Evolutionary conservation across 768 basidiomycete species (phyloP), one percentile per base, ranked within the genome.

Genomic region (Rhizopogon salebrosus): DNA sequence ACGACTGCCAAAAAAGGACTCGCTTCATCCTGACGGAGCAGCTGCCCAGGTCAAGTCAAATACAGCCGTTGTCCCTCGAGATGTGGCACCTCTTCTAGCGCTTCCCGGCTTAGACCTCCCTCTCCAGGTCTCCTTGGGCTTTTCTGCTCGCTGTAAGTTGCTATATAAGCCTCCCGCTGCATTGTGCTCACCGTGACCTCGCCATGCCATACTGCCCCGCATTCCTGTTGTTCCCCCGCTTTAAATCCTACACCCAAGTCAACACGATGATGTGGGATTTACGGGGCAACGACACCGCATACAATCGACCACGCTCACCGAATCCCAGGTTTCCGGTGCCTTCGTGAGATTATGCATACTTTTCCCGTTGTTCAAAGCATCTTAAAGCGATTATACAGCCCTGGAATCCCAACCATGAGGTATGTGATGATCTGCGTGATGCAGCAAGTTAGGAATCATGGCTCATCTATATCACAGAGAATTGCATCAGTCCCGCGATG

Each of bases 211-310:
- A 67, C 54, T 68, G 67, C 54, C 64, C 68, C 18, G 14, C 61
- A 40, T 52, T 70, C 27, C 59, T 65, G 3, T 64, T 53, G 48
- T 70, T 68, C 41, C 68, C 67, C 10, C 69, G 64, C 57, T 66
- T 69, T 4, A 70, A 60, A 40, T 55, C 67, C 40, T 70, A 70
- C 23, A 70, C 62, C 6, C 63, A 70, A 38, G 53, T 68, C n/a
- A 67, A 68, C 26, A 22, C 64, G 20, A 56, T 48, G 59, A 60
- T 48, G 66, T 70, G 64, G 67, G 68, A 68, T 27, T 3, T 55
- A 46, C 57, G 60, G 4, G 66, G 58, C 1, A 56, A 59, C 20
- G 8, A 54, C 31, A 36, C 49, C 31, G 38, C 46, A 10, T 57
- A 59, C 50, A 57, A 62, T 36, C 54, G 46, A 16, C 37, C 36